Evolutionary conservation across 2,329 filamentous ascomycete genomes (phyloP).

Genomic region (Coniochaeta hoffmannii): DNA sequence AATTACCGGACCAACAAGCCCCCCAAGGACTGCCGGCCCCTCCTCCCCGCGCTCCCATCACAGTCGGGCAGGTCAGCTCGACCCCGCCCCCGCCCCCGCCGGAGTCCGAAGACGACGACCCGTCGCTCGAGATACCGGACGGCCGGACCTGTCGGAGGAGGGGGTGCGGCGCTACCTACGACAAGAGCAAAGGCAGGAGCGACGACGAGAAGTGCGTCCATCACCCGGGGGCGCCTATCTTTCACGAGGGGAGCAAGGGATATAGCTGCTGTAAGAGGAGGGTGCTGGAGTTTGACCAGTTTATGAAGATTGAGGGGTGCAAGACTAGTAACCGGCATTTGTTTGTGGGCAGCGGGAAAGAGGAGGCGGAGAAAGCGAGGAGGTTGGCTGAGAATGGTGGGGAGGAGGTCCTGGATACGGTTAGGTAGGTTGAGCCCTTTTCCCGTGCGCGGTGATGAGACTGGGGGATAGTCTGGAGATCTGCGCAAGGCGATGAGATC

Average conservation of each 20-base stretch:
- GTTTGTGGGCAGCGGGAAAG: constrained; percentile 73
- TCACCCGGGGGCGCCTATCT: constrained; percentile 85
- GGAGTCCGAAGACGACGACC: constrained; percentile 85
- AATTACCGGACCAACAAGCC: neutral
- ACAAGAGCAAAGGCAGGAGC: constrained; percentile 50
- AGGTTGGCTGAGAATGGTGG: constrained; percentile 24
- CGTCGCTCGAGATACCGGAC: constrained; percentile 61
- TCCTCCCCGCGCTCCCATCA: constrained; percentile 28
- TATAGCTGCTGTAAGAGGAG: constrained; percentile 95
- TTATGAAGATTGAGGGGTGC: constrained; percentile 92
- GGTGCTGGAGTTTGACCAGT: constrained; percentile 95
- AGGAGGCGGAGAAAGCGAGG: constrained; percentile 40
- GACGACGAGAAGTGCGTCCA: constrained; percentile 69
- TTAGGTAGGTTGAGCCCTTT: constrained; percentile 50
- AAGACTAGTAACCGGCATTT: constrained; percentile 73
- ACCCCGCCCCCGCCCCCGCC: constrained; percentile 53
- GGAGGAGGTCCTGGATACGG: constrained; percentile 71
- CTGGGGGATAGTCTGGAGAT: neutral
- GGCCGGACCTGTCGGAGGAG: constrained; percentile 72
- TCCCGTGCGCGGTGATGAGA: neutral
- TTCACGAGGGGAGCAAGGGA: constrained; percentile 97
- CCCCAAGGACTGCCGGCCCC: constrained; percentile 10
- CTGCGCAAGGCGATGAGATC: neutral
- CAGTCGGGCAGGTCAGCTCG: constrained; percentile 36
- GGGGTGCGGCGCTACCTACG: constrained; percentile 63